Conservation (phyloP, 805 yeast genomes). For the Danielia reshetovae region DNA sequence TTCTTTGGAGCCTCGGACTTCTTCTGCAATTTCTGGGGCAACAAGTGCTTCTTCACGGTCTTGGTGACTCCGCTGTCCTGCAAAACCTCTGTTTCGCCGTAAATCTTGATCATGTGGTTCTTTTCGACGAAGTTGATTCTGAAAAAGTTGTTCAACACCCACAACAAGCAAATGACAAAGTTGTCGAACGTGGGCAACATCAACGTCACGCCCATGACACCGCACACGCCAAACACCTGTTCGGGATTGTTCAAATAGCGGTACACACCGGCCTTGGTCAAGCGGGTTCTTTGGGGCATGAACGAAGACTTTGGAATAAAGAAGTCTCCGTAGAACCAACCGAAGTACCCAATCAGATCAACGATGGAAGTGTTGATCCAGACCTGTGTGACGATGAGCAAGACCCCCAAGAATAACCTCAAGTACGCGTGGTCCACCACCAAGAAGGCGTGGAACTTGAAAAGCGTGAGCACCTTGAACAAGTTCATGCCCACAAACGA, state of each 20-base stretch:
- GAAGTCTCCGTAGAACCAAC: constrained; percentile 91
- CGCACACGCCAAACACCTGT: constrained; percentile 71
- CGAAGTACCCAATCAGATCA: constrained; percentile 72
- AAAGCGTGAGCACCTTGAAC: constrained; percentile 18
- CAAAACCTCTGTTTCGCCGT: constrained; percentile 60
- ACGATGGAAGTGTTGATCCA: constrained; percentile 70
- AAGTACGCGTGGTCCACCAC: constrained; percentile 42
- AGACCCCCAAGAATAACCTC: constrained; percentile 54
- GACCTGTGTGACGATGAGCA: constrained; percentile 54
- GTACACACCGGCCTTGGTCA: constrained; percentile 77
- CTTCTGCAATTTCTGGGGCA: constrained; percentile 36
- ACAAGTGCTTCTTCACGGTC: constrained; percentile 39
- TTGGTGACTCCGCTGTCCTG: constrained; percentile 50
- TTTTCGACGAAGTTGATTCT: constrained; percentile 71
- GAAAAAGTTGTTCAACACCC: constrained; percentile 65
- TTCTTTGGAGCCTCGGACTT: constrained; percentile 10
- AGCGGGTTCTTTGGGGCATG: constrained; percentile 37
- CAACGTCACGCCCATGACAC: constrained; percentile 72
- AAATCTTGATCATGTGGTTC: constrained; percentile 71
- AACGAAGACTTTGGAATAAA: constrained; percentile 51
- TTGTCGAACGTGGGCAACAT: constrained; percentile 51
- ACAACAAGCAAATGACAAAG: constrained; percentile 47
- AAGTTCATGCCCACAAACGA: constrained; percentile 44
- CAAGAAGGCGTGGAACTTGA: constrained; percentile 13
- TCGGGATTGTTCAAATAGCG: constrained; percentile 82